phyloP scores from a whole-genome alignment of 768 basidiomycete genomes.

The Basidioascus undulatus region DNA sequence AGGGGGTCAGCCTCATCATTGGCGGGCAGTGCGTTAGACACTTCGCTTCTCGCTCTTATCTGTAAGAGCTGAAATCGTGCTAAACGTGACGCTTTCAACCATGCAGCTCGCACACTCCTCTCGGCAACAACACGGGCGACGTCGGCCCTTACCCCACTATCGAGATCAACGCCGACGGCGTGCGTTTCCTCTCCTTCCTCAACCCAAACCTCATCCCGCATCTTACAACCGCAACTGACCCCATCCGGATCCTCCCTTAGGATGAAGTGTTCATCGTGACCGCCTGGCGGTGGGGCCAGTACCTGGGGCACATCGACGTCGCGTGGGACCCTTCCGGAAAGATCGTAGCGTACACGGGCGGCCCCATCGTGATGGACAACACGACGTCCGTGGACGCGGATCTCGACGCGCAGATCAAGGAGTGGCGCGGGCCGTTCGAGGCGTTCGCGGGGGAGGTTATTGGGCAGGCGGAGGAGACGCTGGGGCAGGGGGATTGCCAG shows the following conservation, averaged over 20 bases:
- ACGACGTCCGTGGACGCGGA: conserved; percentile 19
- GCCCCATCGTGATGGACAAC: conserved; percentile 24
- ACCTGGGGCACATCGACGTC: conserved; percentile 25
- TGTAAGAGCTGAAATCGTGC: background rate
- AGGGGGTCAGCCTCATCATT: conserved; percentile 20
- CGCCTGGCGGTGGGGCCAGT: conserved; percentile 26
- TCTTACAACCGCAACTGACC: too few species aligned
- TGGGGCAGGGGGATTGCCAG: conserved; percentile 24
- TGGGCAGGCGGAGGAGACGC: conserved; percentile 18
- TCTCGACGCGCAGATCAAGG: conserved; percentile 21
- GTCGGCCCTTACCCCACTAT: conserved; percentile 26
- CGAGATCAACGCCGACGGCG: conserved; percentile 22
- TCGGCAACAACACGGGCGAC: conserved; percentile 22
- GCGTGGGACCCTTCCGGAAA: conserved; percentile 22
- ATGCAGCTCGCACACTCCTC: conserved; percentile 26
- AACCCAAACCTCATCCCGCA: too few species aligned
- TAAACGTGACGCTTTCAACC: conserved; percentile 10
- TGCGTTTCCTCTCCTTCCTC: too few species aligned
- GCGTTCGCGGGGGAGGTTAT: conserved; percentile 19
- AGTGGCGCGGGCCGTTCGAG: conserved; percentile 23
- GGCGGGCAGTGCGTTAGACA: conserved; percentile 2
- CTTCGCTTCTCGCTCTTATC: background rate
- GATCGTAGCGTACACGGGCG: conserved; percentile 23
- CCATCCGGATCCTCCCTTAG: too few species aligned
- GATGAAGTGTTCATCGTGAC: conserved; percentile 28